phyloP scores from a whole-genome alignment of 2,329 filamentous ascomycete genomes.

The Colletotrichum siamense region DNA sequence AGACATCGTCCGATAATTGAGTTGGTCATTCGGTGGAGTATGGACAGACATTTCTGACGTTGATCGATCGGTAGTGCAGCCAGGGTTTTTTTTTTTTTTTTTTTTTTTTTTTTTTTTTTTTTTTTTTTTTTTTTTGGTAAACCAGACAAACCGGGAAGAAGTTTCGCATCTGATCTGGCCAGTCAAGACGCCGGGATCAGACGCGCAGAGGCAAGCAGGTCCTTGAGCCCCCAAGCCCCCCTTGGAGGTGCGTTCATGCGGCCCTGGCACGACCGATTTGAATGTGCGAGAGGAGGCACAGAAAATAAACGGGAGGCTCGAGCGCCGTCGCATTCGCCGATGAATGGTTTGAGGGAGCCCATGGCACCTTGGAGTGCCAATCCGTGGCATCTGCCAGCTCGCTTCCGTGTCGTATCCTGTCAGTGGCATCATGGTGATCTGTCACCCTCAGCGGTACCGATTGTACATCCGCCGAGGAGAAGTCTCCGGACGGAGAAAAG shows the following conservation, averaged over 20 bases:
- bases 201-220: constrained; percentile 3
- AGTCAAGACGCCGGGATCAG: neutral
- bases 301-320: neutral
- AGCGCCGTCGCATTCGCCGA: constrained; percentile 4
- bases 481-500: neutral
- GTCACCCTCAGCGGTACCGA: neutral
- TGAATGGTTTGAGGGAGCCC: constrained; percentile 12
- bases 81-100: neutral
- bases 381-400: neutral
- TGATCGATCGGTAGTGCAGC: constrained; percentile 4
- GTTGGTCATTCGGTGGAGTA: constrained; percentile 3
- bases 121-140: neutral
- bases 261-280: neutral
- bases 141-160: neutral
- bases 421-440: neutral
- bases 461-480: neutral
- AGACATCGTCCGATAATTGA: constrained; percentile 18
- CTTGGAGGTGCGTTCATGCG: constrained; percentile 9
- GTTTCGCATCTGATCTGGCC: constrained; percentile 8
- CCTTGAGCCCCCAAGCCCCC: neutral
- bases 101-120: no score
- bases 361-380: neutral
- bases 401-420: neutral
- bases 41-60: constrained; percentile 17
- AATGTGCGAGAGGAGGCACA: neutral